Evolutionary conservation across 78 protist genomes (phyloP).

Genomic region (Polysphondylium violaceum): DNA sequence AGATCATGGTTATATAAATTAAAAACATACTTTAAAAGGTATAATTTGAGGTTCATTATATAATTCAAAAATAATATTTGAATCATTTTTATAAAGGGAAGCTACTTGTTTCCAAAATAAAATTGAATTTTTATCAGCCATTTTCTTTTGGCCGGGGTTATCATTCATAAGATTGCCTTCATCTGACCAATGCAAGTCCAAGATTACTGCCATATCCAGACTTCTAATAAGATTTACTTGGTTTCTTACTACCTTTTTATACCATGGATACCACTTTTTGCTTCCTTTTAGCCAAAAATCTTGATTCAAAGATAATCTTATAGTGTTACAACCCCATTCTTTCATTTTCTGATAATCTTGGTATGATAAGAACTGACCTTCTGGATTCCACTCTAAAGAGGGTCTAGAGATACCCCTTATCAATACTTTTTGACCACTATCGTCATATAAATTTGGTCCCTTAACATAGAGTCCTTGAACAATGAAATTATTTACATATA

Average conservation of each 20-base stretch:
- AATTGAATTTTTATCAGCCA: conserved; percentile 38
- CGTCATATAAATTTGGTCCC: not conserved
- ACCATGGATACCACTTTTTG: not conserved
- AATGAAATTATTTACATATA: no score
- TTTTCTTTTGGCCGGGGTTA: conserved; percentile 2
- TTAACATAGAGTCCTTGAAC: not conserved
- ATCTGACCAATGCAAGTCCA: conserved; percentile 43
- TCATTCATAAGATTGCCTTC: conserved; percentile 18
- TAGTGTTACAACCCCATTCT: conserved; percentile 30
- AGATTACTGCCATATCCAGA: conserved; percentile 16
- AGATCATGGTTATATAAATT: no score
- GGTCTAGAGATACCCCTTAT: conserved; percentile 40
- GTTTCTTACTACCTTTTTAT: not conserved
- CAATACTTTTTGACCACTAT: not conserved
- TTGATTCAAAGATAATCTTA: conserved; percentile 30
- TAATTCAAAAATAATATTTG: conserved; percentile 21
- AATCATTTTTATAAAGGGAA: conserved; percentile 1
- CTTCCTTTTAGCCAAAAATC: conserved; percentile 32
- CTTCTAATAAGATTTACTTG: conserved; percentile 19
- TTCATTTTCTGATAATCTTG: conserved; percentile 25
- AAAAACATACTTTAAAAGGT: conserved; percentile 5
- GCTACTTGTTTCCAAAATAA: conserved; percentile 43
- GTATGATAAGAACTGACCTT: not conserved
- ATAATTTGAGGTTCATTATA: conserved; percentile 32
- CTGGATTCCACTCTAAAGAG: conserved; percentile 30